phyloP scores from a whole-genome alignment of 1,139 yeast species.

The Candida tropicalis region DNA sequence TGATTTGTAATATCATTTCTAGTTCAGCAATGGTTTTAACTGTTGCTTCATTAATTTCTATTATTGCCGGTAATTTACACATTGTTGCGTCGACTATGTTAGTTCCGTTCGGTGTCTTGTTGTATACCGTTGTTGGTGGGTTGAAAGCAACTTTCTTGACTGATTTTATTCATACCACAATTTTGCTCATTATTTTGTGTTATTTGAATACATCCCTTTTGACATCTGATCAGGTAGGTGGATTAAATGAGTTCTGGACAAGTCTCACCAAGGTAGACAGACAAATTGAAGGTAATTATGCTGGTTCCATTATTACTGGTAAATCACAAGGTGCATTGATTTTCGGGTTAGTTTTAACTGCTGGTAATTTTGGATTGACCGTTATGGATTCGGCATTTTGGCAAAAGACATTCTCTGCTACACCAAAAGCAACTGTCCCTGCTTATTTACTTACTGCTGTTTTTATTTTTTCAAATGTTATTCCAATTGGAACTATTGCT shows the following conservation, averaged over 20 bases:
- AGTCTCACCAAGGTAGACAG: constrained; percentile 19
- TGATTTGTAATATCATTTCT: constrained; percentile 35
- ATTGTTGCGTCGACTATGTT: constrained; percentile 35
- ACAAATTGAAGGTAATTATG: constrained; percentile 33
- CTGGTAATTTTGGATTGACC: constrained; percentile 34
- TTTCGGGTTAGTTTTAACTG: constrained; percentile 31
- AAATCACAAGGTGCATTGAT: constrained; percentile 34
- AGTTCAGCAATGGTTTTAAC: constrained; percentile 41
- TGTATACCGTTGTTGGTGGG: constrained; percentile 44
- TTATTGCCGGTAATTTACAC: constrained; percentile 35
- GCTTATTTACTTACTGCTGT: constrained; percentile 40
- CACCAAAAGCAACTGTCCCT: constrained; percentile 36
- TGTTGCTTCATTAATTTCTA: constrained; percentile 37
- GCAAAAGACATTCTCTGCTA: constrained; percentile 39
- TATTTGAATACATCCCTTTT: constrained; percentile 30
- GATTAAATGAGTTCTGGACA: constrained; percentile 31
- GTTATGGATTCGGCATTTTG: constrained; percentile 36
- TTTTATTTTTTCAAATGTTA: constrained; percentile 33
- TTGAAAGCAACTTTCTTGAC: constrained; percentile 44
- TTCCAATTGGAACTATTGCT: constrained; percentile 34
- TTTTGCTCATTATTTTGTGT: constrained; percentile 33
- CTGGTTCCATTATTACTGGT: constrained; percentile 37
- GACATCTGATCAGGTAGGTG: constrained; percentile 29
- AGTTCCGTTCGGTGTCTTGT: constrained; percentile 40
- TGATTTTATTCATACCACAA: constrained; percentile 37